Conservation (phyloP, 1,139 yeast species). For the Lodderomyces elongisporus region DNA sequence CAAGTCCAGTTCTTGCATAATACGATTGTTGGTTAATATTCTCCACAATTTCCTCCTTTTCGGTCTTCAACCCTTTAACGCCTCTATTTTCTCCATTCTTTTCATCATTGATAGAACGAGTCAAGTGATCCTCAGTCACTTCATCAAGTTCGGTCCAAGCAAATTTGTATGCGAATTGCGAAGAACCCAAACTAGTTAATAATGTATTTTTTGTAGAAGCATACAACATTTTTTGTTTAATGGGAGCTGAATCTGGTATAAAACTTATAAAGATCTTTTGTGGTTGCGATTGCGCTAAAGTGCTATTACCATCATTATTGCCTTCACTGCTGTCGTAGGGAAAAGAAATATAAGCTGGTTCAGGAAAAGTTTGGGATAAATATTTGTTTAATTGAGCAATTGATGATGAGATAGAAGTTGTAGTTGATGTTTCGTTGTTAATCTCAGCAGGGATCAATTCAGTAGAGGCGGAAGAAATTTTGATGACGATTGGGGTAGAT, state of each 20-base stretch:
- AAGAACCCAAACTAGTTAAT: conserved; percentile 65
- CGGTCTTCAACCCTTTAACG: conserved; percentile 44
- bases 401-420: too few species aligned
- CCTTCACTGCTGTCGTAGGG: conserved; percentile 24
- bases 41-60: conserved; percentile 52
- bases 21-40: conserved; percentile 31
- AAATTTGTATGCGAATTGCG: conserved; percentile 50
- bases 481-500: conserved; percentile 30
- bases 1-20: conserved; percentile 7
- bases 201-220: conserved; percentile 84
- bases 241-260: conserved; percentile 84
- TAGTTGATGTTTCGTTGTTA: too few species aligned
- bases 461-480: conserved; percentile 43
- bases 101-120: conserved; percentile 27
- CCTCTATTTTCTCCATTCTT: not conserved
- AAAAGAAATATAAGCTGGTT: conserved; percentile 59
- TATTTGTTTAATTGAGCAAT: conserved; percentile 29
- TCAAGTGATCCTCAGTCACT: conserved; percentile 48
- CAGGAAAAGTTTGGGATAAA: conserved; percentile 34
- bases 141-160: conserved; percentile 61
- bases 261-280: conserved; percentile 71
- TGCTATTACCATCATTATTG: too few species aligned
- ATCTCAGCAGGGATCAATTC: conserved; percentile 43
- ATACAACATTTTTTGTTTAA: conserved; percentile 84
- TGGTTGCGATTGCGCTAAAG: too few species aligned